Evolutionary conservation across 2,329 filamentous ascomycete species (phyloP), one percentile per base, ranked within the genome.

Genomic region (Neonectria punicea): DNA sequence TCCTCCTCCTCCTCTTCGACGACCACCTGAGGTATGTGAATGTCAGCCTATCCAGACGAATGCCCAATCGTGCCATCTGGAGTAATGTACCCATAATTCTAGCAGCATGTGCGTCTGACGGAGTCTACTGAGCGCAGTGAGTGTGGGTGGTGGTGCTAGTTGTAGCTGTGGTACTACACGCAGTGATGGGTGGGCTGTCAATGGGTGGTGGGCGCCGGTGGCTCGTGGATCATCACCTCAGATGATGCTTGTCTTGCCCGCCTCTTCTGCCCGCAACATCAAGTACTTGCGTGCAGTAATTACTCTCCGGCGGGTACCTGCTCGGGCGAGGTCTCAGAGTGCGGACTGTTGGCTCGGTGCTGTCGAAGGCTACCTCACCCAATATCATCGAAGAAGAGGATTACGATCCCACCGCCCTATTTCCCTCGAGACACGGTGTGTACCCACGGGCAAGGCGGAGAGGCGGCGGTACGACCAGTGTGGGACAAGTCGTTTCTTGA

Each of bases 111-210:
- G 55, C 61, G 46, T 55, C 56, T 64, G 56, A 64, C 61, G 44
- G 49, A 53, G 36, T 50, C 28, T 43, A 30, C 44, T 55, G 50
- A 36, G 51, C 56, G 63, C 51, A 57, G 39, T 63, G 36, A n/a
- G 44, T 65, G 53, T 53, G 63, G 47, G 59, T 51, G 57, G 56
- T 65, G 59, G 62, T 68, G 41, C 56, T 56, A 22, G 61, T 53
- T 53, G 58, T 55, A 47, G 58, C 58, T 50, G 61, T 58, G 57
- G 46, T 63, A 50, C 50, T 63, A 50, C 44, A 44, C 60, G 53
- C 55, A 56, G 63, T 44, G 46, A 51, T 67, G 63, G 66, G 66
- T 68, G 66, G 63, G 49, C 63, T 68, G 66, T 68, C 66, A 68
- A 60, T 63, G 54, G 36, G 30, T 59, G 36, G 44, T 62, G 53